Evolutionary conservation across 805 yeast genomes (phyloP), one percentile per base, ranked within the genome.

Genomic region (Babjeviella inositovora): DNA sequence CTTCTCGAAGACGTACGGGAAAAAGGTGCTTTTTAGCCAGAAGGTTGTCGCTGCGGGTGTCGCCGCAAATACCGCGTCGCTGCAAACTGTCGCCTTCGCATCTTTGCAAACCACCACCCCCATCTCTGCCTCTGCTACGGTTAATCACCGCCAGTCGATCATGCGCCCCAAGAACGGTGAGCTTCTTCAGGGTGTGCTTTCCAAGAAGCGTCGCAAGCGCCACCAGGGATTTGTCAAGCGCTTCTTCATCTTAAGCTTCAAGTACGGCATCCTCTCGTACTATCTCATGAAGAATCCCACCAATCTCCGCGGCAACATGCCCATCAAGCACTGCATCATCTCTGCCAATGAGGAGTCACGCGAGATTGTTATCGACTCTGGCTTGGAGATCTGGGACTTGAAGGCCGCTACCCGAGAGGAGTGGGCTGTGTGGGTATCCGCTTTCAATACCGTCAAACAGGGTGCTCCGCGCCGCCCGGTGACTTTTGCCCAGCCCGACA

Each of bases 321-420:
- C 87, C 17, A 69, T 90, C 23, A 69, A 65, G 25, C 62, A 76
- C 22, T 71, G 93, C 3, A 77, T 77, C n/a, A 70, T 90, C 2
- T 67, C 85, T 27, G 93, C 93, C 0, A 74, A 74, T 35, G 57
- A 67, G 13, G 63, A 64, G 27, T 65, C 68, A 13, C 50, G 66
- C 25, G 74, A 79, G 37, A 70, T 90, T 20, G 70, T 75, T 21
- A 63, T 90, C 28, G 96, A 90, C 43, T 82, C 96, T 0, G 97
- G 97, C 3, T 72, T 87, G 70, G 97, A 87, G 43, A 71, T 79
- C 7, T 87, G 97, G 97, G 70, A 69, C 18, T 54, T 87, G 29
- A 80, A 77, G 36, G 79, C 96, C 0, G 50, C 57, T 22, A 68
- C 58, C 27, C 46, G 48, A 7, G 54, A 59, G 5, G 85, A 77